Evolutionary conservation across 306 rosid genomes (phyloP).

Genomic region (Begonia masoniana): DNA sequence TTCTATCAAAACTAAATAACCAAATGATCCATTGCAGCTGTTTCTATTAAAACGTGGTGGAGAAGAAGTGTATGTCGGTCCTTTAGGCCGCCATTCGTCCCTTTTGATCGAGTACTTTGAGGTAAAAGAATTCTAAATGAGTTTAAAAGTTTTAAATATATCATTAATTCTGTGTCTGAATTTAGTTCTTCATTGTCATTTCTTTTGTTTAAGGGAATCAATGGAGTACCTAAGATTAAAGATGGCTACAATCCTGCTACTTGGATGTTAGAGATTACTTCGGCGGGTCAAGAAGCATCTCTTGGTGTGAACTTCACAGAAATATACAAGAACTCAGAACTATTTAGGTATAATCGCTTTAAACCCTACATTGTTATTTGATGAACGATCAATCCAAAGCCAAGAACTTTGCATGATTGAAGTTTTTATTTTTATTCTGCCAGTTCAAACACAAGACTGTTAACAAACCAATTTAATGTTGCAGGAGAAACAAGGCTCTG

Average conservation of each 20-base stretch:
- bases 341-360: constrained; percentile 27
- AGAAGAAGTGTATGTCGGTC: constrained; percentile 61
- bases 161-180: no score
- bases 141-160: no score
- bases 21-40: constrained; percentile 30
- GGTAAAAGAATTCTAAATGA: constrained; percentile 19
- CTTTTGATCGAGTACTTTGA: constrained; percentile 55
- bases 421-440: no score
- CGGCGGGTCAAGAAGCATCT: constrained; percentile 54
- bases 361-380: no score
- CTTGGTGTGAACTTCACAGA: constrained; percentile 48
- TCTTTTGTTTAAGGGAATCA: constrained; percentile 30
- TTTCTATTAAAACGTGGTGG: constrained; percentile 81
- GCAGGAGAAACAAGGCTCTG: constrained; percentile 69
- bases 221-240: constrained; percentile 63
- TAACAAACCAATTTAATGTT: constrained; percentile 8
- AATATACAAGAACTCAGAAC: constrained; percentile 46
- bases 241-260: constrained; percentile 91
- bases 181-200: neutral
- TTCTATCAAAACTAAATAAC: neutral
- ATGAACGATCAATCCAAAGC: neutral
- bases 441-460: neutral
- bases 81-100: constrained; percentile 54
- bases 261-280: constrained; percentile 87
- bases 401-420: no score